These are phyloP conservation scores for Lippia alba DNA, from an alignment of 305 asterid genomes.

Conservation along the genomic window DNA sequence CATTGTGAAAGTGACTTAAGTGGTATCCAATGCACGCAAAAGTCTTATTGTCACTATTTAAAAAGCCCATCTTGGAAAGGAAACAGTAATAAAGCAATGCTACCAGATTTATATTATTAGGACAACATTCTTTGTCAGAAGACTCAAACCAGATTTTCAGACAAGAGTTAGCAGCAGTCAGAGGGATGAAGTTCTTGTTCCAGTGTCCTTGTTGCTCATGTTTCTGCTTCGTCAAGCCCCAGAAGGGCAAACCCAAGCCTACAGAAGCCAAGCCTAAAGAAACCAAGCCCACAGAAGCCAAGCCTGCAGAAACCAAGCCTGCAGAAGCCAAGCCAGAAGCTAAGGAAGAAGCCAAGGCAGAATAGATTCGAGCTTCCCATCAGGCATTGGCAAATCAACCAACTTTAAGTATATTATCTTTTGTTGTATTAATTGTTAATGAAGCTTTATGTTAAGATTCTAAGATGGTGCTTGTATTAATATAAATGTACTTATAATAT, in stretches of 20 bases:
- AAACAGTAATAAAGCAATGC: not conserved
- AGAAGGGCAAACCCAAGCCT: slow-evolving; percentile 35
- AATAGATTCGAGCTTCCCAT: not conserved
- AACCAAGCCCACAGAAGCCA: slow-evolving; percentile 5
- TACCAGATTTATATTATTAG: not conserved
- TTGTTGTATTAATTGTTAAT: not conserved
- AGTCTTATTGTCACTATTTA: slow-evolving; percentile 18
- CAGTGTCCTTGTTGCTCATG: slow-evolving; percentile 50
- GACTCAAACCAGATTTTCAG: slow-evolving; percentile 12
- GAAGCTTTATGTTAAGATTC: not conserved
- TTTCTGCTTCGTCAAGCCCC: slow-evolving; percentile 50
- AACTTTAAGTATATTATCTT: not conserved
- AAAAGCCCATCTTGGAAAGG: not conserved
- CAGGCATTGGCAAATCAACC: not conserved
- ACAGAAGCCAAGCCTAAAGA: slow-evolving; percentile 11
- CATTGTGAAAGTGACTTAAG: slow-evolving; percentile 38
- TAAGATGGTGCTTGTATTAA: not conserved
- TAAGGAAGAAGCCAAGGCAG: slow-evolving; percentile 8
- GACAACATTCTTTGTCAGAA: slow-evolving; percentile 8
- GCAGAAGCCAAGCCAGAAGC: not conserved
- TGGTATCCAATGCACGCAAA: slow-evolving; percentile 41
- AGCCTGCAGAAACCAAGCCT: slow-evolving; percentile 14
- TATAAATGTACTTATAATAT: slow-evolving; percentile 3
- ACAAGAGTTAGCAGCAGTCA: slow-evolving; percentile 14
- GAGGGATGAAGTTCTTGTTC: slow-evolving; percentile 46